Evolutionary conservation across 257 asterid genomes (phyloP).

Genomic region (Solanum pennellii): DNA sequence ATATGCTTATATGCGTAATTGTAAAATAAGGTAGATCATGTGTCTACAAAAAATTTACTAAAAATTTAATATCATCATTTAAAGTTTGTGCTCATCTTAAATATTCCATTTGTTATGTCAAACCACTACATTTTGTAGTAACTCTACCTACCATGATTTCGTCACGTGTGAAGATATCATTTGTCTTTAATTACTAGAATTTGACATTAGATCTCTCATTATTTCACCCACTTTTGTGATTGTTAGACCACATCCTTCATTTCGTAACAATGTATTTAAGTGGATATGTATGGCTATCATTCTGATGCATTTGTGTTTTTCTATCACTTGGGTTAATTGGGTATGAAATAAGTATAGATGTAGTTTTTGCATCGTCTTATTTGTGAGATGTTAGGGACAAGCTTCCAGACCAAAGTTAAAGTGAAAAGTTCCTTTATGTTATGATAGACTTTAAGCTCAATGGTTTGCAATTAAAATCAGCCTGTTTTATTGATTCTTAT

Average conservation of each 20-base stretch:
- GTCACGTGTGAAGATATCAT: too few species aligned
- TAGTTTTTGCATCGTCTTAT: conserved; percentile 61
- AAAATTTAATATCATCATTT: too few species aligned
- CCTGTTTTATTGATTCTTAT: not conserved
- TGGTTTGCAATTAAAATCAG: not conserved
- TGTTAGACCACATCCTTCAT: not conserved
- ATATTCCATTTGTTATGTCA: too few species aligned
- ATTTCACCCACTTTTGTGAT: not conserved
- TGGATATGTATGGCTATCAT: not conserved
- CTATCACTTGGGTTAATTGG: not conserved
- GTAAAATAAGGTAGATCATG: too few species aligned
- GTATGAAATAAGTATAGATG: not conserved
- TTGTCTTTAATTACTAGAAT: too few species aligned
- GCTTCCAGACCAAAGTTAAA: conserved; percentile 36
- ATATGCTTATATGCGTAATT: too few species aligned
- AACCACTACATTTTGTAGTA: too few species aligned
- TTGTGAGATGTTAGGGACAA: conserved; percentile 87
- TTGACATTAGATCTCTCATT: not conserved
- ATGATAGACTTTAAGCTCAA: too few species aligned
- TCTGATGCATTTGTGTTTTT: not conserved
- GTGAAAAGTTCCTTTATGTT: too few species aligned
- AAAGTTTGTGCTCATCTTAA: too few species aligned
- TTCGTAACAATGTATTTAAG: not conserved
- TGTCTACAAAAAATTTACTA: too few species aligned
- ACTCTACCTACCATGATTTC: too few species aligned